phyloP scores from a whole-genome alignment of 2,329 filamentous ascomycete species.

The Teratosphaeria pseudoeucalypti region DNA sequence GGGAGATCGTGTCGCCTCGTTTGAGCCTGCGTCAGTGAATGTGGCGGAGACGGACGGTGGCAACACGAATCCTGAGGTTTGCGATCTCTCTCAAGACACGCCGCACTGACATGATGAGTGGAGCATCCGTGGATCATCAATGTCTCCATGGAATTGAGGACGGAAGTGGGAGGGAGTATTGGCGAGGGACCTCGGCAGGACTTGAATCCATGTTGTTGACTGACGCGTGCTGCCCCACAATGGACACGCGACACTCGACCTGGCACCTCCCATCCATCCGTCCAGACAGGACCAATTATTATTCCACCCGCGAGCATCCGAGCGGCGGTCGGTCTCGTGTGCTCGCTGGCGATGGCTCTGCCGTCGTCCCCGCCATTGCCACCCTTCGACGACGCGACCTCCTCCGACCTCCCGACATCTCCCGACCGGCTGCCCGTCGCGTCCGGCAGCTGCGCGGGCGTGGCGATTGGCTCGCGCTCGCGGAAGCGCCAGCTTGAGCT shows the following conservation, averaged over 20 bases:
- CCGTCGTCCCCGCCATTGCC: conserved; percentile 23
- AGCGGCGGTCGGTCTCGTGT: background rate
- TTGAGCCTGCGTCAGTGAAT: no score
- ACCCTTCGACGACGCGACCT: conserved; percentile 4
- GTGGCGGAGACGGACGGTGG: no score
- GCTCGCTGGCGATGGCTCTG: conserved; percentile 18
- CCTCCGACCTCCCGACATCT: conserved; percentile 9
- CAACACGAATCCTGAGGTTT: no score
- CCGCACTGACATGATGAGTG: no score
- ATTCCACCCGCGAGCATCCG: background rate
- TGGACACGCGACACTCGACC: background rate
- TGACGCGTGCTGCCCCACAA: background rate
- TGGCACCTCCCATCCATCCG: background rate
- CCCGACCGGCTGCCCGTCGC: conserved; percentile 11
- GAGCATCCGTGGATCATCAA: no score
- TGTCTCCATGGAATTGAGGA: no score
- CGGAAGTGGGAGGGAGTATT: no score
- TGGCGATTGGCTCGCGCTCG: conserved; percentile 2
- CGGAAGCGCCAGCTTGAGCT: conserved; percentile 20
- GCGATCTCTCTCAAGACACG: no score
- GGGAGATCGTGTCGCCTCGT: no score
- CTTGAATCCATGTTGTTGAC: background rate
- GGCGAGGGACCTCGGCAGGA: background rate
- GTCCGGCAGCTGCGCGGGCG: conserved; percentile 5
- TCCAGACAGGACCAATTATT: background rate